phyloP scores from a whole-genome alignment of 2,329 filamentous ascomycete species.

The Paraphoma sp. region DNA sequence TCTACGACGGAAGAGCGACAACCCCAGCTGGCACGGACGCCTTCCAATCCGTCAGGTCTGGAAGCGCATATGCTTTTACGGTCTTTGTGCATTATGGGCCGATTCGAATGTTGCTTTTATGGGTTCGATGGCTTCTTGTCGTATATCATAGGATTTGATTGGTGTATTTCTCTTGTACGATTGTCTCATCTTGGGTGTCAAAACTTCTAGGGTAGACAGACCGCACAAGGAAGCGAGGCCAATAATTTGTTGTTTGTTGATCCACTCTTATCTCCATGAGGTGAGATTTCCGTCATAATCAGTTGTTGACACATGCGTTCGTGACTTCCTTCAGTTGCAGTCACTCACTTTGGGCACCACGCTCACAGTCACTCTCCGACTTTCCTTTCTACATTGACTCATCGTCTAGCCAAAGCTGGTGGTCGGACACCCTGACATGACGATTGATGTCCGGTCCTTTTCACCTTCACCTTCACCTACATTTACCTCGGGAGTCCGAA shows the following conservation, averaged over 20 bases:
- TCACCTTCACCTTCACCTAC: constrained; percentile 5
- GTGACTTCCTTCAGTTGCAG: background rate
- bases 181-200: background rate
- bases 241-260: constrained; percentile 5
- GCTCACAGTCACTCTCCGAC: background rate
- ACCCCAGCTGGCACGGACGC: constrained; percentile 30
- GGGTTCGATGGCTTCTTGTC: constrained; percentile 9
- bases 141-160: constrained; percentile 6
- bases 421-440: background rate
- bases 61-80: constrained; percentile 21
- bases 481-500: background rate
- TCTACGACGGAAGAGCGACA: constrained; percentile 29
- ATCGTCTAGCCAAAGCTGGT: background rate
- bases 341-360: background rate
- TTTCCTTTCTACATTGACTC: background rate
- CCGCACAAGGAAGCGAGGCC: background rate
- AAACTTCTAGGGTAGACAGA: constrained; percentile 1
- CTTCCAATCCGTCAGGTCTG: constrained; percentile 31
- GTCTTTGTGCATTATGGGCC: constrained; percentile 15
- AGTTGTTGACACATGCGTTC: background rate
- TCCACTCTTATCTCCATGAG: background rate
- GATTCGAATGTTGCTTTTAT: constrained; percentile 18
- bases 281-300: background rate
- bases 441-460: background rate
- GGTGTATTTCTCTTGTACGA: background rate